Percentiles rank a stretch among this genome's conserved stretches.
Evolutionary conservation across 2,329 filamentous ascomycete species (phyloP).

Genomic region (Diplodia sapinea): DNA sequence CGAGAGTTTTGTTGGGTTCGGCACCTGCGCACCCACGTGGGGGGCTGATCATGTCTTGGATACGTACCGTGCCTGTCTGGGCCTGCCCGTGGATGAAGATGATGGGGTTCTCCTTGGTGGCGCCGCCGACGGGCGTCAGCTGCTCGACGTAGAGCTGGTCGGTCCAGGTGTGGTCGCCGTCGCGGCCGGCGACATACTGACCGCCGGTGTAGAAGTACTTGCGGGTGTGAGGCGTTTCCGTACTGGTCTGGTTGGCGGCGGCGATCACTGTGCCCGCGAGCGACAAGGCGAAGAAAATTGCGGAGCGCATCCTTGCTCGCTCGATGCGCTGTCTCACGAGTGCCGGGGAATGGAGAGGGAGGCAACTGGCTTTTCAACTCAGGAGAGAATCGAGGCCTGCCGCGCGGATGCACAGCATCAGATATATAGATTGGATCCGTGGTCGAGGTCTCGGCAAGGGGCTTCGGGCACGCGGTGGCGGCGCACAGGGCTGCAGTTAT

Average conservation of each 20-base stretch:
- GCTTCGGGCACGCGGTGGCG: conserved; percentile 4
- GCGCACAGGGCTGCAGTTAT: conserved; percentile 6
- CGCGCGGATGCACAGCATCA: conserved; percentile 3
- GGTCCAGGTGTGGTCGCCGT: conserved; percentile 7
- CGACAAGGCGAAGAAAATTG: conserved; percentile 3
- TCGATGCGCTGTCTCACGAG: too few relatives aligned
- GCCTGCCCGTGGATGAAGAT: conserved; percentile 26
- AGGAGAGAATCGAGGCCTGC: neutral
- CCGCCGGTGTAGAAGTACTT: conserved; percentile 41
- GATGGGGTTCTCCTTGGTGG: conserved; percentile 12
- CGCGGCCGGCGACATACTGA: conserved; percentile 32
- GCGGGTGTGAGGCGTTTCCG: conserved; percentile 32
- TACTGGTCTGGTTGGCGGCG: neutral
- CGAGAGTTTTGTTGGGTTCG: neutral
- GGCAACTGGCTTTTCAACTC: neutral
- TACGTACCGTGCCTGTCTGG: conserved; percentile 18
- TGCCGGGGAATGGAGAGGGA: too few relatives aligned
- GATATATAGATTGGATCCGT: conserved; percentile 23
- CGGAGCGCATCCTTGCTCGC: conserved; percentile 18
- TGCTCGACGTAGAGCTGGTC: conserved; percentile 43
- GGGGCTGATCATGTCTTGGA: neutral
- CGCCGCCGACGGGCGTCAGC: conserved; percentile 33
- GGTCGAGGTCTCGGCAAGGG: neutral
- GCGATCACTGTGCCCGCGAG: conserved; percentile 15
- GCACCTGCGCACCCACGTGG: neutral